These are phyloP conservation scores for Suhomyces maxii DNA, from an alignment of 1,139 yeast genomes.

Conservation along the genomic window DNA sequence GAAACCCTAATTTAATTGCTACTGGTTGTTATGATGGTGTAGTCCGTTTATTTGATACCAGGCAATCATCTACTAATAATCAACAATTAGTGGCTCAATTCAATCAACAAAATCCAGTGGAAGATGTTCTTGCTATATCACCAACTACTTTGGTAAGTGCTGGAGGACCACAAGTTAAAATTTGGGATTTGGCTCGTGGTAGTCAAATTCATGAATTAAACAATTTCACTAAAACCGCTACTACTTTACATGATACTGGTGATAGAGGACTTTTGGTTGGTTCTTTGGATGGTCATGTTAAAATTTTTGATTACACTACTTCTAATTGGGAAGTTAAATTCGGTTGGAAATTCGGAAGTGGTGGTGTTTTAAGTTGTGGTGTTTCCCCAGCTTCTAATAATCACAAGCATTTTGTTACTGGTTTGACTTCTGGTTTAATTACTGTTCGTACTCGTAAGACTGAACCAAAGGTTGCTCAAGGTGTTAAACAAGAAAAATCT, in stretches of 20 bases:
- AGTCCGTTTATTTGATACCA: slow-evolving; percentile 82
- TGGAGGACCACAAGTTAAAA: slow-evolving; percentile 85
- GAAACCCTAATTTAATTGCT: slow-evolving; percentile 69
- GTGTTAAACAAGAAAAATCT: slow-evolving; percentile 46
- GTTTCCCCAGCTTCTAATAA: slow-evolving; percentile 69
- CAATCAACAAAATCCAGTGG: slow-evolving; percentile 63
- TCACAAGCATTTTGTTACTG: slow-evolving; percentile 90
- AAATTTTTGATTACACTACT: slow-evolving; percentile 79
- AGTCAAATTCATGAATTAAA: slow-evolving; percentile 60
- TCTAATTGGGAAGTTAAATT: slow-evolving; percentile 85
- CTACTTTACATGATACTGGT: slow-evolving; percentile 71
- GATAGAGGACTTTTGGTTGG: slow-evolving; percentile 85
- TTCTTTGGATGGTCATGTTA: slow-evolving; percentile 95
- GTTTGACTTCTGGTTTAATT: slow-evolving; percentile 83
- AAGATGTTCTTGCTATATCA: slow-evolving; percentile 77
- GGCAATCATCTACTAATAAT: slow-evolving; percentile 52
- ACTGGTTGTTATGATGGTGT: slow-evolving; percentile 94
- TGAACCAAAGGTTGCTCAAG: slow-evolving; percentile 55
- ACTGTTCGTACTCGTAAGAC: slow-evolving; percentile 87
- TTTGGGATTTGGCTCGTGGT: slow-evolving; percentile 90
- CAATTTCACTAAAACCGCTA: slow-evolving; percentile 91
- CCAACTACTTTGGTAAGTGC: slow-evolving; percentile 80
- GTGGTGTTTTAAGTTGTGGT: slow-evolving; percentile 86
- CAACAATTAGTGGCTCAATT: slow-evolving; percentile 49
- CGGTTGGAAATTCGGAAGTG: slow-evolving; percentile 93